Evolutionary conservation across 345 rosid species (phyloP).

Genomic region (Trapa bicornis): DNA sequence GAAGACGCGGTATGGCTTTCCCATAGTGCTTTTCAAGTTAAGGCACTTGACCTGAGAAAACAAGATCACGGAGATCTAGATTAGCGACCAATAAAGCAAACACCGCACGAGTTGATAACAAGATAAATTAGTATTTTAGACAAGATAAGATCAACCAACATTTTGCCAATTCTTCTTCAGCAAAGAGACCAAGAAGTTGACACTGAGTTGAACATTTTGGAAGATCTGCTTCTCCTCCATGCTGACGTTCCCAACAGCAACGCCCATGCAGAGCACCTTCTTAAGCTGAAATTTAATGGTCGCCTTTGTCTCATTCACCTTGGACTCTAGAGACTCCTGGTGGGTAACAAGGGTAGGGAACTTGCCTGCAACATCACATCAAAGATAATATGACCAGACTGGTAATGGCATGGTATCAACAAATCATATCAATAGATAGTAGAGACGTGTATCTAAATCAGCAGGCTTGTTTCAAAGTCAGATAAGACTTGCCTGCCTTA

Average conservation of each 20-base stretch:
- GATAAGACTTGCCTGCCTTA: constrained; percentile 61
- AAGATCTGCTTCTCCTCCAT: constrained; percentile 83
- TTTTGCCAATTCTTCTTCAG: constrained; percentile 83
- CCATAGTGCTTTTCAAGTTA: constrained; percentile 69
- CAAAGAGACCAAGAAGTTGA: constrained; percentile 67
- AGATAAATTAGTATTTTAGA: too few relatives aligned
- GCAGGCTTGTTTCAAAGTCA: background rate
- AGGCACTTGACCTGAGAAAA: constrained; percentile 56
- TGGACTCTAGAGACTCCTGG: constrained; percentile 61
- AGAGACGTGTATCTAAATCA: background rate
- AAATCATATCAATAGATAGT: too few relatives aligned
- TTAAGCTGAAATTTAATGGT: constrained; percentile 69
- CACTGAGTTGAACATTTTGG: constrained; percentile 77
- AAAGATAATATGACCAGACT: background rate
- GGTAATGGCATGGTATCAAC: too few relatives aligned
- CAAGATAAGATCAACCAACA: constrained; percentile 21
- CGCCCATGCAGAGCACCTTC: constrained; percentile 83
- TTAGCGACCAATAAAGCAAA: background rate
- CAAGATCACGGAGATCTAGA: background rate
- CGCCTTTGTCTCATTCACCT: constrained; percentile 72
- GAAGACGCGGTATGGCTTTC: constrained; percentile 51
- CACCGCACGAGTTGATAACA: background rate
- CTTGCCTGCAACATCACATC: constrained; percentile 38
- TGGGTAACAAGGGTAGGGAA: constrained; percentile 69
- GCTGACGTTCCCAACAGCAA: constrained; percentile 50